Conservation (phyloP, 495 filamentous ascomycete genomes). For the Penicillium cataractarum region DNA sequence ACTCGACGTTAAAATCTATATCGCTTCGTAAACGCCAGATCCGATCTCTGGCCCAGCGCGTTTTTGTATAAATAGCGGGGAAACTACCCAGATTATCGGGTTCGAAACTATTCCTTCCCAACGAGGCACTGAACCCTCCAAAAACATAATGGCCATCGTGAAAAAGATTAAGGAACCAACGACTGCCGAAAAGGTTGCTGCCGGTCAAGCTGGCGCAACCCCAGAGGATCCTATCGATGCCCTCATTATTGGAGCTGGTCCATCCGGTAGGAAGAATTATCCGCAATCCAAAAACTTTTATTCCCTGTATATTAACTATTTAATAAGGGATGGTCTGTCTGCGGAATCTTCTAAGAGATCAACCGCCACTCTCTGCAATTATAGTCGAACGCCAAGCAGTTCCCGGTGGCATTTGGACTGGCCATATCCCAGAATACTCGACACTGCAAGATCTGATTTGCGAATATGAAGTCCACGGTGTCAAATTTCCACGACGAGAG, state of each 20-base stretch:
- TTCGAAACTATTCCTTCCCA: neutral
- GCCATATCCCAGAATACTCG: slow-evolving; percentile 14
- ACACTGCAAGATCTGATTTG: slow-evolving; percentile 10
- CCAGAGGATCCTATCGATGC: slow-evolving; percentile 12
- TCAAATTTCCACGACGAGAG: slow-evolving; percentile 12
- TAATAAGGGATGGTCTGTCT: slow-evolving; percentile 11
- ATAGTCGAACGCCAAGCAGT: slow-evolving; percentile 7
- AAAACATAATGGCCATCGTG: neutral
- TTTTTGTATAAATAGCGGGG: slow-evolving; percentile 1
- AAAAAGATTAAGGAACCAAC: neutral
- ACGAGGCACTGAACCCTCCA: neutral
- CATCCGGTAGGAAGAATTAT: slow-evolving; percentile 2
- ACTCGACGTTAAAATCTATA: neutral
- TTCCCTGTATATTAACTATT: neutral
- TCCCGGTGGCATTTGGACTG: slow-evolving; percentile 12
- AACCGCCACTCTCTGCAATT: slow-evolving; percentile 8
- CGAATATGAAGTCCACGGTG: slow-evolving; percentile 13
- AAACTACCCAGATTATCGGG: neutral
- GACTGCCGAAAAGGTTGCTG: neutral
- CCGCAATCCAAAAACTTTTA: neutral
- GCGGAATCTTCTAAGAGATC: slow-evolving; percentile 11
- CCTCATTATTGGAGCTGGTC: slow-evolving; percentile 12
- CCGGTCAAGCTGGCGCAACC: slow-evolving; percentile 3
- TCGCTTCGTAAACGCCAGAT: neutral
- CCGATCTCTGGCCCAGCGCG: neutral